Evolutionary conservation across 192 early-diverging fungal species (phyloP).

Genomic region (Chytriomyces sp.): DNA sequence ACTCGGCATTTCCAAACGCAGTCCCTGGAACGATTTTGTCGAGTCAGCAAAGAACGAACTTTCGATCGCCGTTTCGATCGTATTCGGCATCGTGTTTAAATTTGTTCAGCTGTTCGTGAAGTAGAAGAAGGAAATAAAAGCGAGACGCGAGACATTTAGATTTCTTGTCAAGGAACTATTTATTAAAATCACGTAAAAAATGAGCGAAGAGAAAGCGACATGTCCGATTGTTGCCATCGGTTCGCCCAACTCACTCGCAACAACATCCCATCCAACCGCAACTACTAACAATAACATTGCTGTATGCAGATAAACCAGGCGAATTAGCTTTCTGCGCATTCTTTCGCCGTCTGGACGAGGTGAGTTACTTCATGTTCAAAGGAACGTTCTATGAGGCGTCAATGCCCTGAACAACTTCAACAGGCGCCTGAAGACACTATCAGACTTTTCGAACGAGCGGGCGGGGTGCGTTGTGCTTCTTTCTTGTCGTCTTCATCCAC

Average conservation of each 20-base stretch:
- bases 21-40: neutral
- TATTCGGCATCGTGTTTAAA: too few species aligned
- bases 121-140: too few species aligned
- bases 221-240: neutral
- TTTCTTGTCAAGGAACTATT: too few species aligned
- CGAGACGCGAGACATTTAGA: too few species aligned
- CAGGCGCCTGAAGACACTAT: constrained; percentile 65
- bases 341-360: constrained; percentile 60
- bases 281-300: too few species aligned
- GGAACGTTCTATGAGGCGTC: neutral
- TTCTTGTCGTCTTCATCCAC: neutral
- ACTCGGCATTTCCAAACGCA: neutral
- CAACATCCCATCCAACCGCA: too few species aligned
- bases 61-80: too few species aligned
- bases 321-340: constrained; percentile 65
- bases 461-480: constrained; percentile 50
- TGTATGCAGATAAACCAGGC: constrained; percentile 50
- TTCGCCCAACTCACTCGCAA: too few species aligned
- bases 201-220: neutral
- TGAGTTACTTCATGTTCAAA: constrained; percentile 22
- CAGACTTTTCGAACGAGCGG: constrained; percentile 73
- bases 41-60: neutral
- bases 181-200: neutral
- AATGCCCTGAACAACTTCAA: neutral
- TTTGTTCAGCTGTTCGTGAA: too few species aligned